Base-by-base conservation (phyloP, 192 early-diverging fungal genomes). In the Coemansia sp. region DNA sequence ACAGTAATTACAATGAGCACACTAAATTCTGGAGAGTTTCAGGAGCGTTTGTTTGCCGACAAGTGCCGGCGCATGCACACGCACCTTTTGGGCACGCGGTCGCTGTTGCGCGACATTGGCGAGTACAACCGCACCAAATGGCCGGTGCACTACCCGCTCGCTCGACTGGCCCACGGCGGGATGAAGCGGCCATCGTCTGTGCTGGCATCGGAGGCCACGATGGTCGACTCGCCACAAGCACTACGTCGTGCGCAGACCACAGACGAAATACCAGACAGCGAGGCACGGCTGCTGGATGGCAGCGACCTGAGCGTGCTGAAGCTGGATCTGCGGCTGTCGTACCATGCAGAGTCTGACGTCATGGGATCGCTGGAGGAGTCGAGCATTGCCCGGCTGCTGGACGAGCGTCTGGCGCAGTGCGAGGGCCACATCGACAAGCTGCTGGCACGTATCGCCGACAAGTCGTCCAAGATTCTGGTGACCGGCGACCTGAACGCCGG, bases 401-500 rank as follows among this genome's bases (percentile, higher is more conserved):
- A 88, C 61, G 88, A 89, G 49, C 83, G 86, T 19, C 74, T 94
- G 36, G 50, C 62, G 58, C 87, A 91, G 72, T 86, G 86, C 71
- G 74, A 82, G 58, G 82, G 83, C 25, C 89, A 98, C 65, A 85
- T 96, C 28, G 87, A 92, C 69, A 92, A 88, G 60, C 88, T 99
- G 34, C 75, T 90, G 60, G 81, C 85, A 34, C 90, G 97, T 37
- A 90, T 97, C 22, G 83, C 88, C 5, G 97, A 99, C 82, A 92
- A 86, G 54, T 88, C 89, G 22, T 96, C 94, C 42, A 92, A 92
- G 77, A 94, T 99, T 9, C 80, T 99, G 17, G 94, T 99, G 50
- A 97, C 95, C 12, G 97, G 97, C 55, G 97, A 99, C 77, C 76
- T 99, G 60, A 99, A 99, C 65, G 94, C 95, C 10, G 97, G 97